phyloP scores from a whole-genome alignment of 768 basidiomycete species.

The Mycena amicta region DNA sequence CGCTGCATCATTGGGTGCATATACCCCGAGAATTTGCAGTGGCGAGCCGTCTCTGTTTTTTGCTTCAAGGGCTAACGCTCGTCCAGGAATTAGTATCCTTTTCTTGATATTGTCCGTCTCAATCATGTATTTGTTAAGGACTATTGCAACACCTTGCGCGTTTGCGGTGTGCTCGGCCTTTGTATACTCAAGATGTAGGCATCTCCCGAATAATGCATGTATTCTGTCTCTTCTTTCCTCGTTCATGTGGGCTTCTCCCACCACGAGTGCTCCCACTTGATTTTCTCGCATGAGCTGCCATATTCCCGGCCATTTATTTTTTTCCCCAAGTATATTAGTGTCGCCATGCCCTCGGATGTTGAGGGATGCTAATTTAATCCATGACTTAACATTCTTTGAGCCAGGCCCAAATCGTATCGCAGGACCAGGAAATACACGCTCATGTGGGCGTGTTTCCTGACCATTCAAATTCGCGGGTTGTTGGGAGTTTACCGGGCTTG shows the following conservation, averaged over 20 bases:
- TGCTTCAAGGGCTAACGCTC: background rate
- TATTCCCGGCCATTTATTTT: background rate
- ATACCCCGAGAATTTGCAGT: slow-evolving; percentile 34
- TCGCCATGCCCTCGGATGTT: background rate
- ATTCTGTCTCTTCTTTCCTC: slow-evolving; percentile 10
- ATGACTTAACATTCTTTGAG: background rate
- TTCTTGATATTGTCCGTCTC: slow-evolving; percentile 1
- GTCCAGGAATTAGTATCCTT: background rate
- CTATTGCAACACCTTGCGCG: slow-evolving; percentile 33
- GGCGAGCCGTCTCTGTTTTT: slow-evolving; percentile 21
- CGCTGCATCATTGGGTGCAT: slow-evolving; percentile 34
- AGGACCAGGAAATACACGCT: no score
- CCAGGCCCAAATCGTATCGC: no score
- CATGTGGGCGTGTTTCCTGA: no score
- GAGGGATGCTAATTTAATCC: background rate
- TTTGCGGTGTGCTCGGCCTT: slow-evolving; percentile 16
- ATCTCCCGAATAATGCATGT: background rate
- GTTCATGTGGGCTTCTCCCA: slow-evolving; percentile 36
- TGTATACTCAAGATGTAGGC: slow-evolving; percentile 24
- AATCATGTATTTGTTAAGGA: slow-evolving; percentile 33
- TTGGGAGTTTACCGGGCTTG: no score
- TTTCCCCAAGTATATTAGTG: background rate
- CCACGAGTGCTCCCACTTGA: slow-evolving; percentile 29
- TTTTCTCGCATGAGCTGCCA: slow-evolving; percentile 23
- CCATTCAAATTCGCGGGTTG: no score